Evolutionary conservation across 2,329 filamentous ascomycete genomes (phyloP), one percentile per base, ranked within the genome.

Genomic region (Xylaria sp.): DNA sequence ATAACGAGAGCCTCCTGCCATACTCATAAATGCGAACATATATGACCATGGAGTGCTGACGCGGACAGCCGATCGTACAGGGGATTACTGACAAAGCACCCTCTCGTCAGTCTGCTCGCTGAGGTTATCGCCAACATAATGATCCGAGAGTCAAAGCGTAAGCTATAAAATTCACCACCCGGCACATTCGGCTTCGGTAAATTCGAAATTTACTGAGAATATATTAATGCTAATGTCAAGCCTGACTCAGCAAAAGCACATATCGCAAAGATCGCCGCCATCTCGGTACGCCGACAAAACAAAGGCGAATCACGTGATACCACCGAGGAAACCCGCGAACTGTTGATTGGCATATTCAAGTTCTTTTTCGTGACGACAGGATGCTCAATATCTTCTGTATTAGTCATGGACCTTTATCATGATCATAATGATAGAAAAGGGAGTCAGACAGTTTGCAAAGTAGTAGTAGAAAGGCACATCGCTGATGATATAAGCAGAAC

Each of bases 171-270:
- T 54, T 47, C 35, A 65, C 21, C 12, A 8, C 16, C 12, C 55
- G 58, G 63, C 37, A 57, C 1, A 12, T 35, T 57, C 58, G 63
- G 63, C n/a, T 13, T 2, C 16, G 12, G n/a, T n/a, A 58, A 54
- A 44, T 16, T 54, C 25, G 10, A 42, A 32, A 63, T 16, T 25
- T 59, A n/a, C 23, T 37, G 21, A 4, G 35, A 32, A 42, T 42
- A 32, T 29, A 59, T 35, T 16, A 42, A 44, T 37, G 10, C 12
- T 50, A 37, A 59, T 51, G 37, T 61, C 25, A 40, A 50, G 44
- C 60, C 65, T 68, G 65, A 68, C 60, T 65, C 65, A 68, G 64
- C 60, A 37, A 50, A 42, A 18, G 60, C 35, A 10, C n/a, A n/a
- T 29, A 10, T 59, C 18, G 57, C 51, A 23, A 25, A 61, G 35